phyloP scores from a whole-genome alignment of 805 yeast species.

The Monosporozyma servazzii region DNA sequence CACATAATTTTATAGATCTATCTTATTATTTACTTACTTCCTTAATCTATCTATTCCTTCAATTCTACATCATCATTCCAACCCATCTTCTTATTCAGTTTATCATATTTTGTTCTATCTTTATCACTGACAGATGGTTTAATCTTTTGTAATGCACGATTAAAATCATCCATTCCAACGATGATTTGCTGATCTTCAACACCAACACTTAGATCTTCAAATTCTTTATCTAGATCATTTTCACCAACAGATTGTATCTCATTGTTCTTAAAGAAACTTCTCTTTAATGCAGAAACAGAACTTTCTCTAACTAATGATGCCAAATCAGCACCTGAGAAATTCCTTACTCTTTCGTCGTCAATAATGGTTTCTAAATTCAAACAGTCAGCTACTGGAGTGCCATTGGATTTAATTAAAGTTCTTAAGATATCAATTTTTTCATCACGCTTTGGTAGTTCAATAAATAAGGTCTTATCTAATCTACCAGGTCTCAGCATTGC shows the following conservation, averaged over 20 bases:
- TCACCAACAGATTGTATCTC: conserved; percentile 37
- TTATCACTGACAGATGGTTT: conserved; percentile 86
- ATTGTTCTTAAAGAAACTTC: conserved; percentile 50
- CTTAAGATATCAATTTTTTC: conserved; percentile 78
- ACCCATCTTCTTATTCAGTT: conserved; percentile 63
- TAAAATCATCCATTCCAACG: conserved; percentile 62
- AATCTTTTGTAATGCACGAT: conserved; percentile 59
- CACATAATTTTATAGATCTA: neutral
- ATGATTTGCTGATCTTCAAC: conserved; percentile 30
- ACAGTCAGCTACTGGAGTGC: conserved; percentile 59
- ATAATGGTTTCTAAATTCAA: conserved; percentile 61
- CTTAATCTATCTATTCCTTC: conserved; percentile 7
- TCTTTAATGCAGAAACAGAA: conserved; percentile 78
- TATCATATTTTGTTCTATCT: conserved; percentile 71
- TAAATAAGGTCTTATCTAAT: conserved; percentile 83
- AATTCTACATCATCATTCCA: conserved; percentile 44
- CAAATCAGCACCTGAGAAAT: conserved; percentile 93
- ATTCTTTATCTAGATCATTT: conserved; percentile 35
- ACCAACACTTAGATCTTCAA: conserved; percentile 33
- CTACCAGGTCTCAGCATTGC: conserved; percentile 98
- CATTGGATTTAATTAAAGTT: conserved; percentile 61
- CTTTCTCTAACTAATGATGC: conserved; percentile 90
- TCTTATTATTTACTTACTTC: neutral
- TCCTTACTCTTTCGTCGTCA: conserved; percentile 69
- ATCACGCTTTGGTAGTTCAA: conserved; percentile 71